Base-by-base conservation (phyloP, 2,329 filamentous ascomycete genomes). In the Fusarium subtropicale region DNA sequence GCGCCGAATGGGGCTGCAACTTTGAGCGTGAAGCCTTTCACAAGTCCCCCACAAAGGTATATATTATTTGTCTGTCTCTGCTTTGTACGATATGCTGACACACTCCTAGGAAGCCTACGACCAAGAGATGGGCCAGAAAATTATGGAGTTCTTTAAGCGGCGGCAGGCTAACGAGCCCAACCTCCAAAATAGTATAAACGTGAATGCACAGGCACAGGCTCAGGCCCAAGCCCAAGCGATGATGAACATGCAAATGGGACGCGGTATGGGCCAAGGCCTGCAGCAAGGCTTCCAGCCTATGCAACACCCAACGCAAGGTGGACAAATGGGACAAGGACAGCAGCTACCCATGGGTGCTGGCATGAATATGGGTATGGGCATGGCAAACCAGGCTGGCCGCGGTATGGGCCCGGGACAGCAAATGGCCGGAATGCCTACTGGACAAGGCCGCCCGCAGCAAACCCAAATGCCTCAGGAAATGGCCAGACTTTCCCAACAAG, bases 261-360 rank as follows among this genome's bases (percentile, higher is more conserved):
- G 86, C 36, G 82, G 81, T 15, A 83, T 86, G 77, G 81, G 80
- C 1, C 85, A 85, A 71, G 81, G 79, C 9, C 77, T 79, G 3
- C 87, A 86, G 63, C 86, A 84, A 70, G 83, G 81, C 1, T 89
- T 90, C 60, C 87, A 87, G 64, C 83, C 86, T 48, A 81, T 89
- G 36, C 87, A 88, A 61, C 86, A 87, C 56, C 85, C 83, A 57
- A 87, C 88, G 85, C 87, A 89, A 71, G 78, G 82, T 6, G 82
- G 84, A 1, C 83, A 83, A 38, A 82, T 88, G 26, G 81, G 84
- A 12, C 86, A 86, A 60, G 77, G 79, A 54, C 76, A 72, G 24
- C 77, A 79, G 46, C 69, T 75, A 58, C 68, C 66, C 18, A 73
- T 76, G 68, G 67, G 66, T 33, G 74, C 73, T 59, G 74, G 71